phyloP scores from a whole-genome alignment of 192 early-diverging fungal genomes.

The Umbelopsis vinacea region DNA sequence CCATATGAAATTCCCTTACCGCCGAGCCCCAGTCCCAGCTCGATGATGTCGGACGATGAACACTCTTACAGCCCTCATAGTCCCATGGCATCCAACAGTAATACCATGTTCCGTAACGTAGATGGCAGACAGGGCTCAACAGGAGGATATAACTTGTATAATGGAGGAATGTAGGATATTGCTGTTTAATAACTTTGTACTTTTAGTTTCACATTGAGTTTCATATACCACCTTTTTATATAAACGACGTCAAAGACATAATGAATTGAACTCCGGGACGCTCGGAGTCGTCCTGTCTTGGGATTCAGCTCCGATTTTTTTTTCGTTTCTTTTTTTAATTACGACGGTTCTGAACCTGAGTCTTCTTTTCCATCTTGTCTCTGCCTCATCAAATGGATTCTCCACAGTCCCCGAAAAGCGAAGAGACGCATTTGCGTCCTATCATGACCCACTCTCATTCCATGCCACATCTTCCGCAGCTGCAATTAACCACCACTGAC shows the following conservation, averaged over 20 bases:
- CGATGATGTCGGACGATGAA: slow-evolving; percentile 31
- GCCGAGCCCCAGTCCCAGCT: slow-evolving; percentile 30
- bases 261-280: too few relatives aligned
- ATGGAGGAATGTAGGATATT: background rate
- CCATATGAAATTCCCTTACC: slow-evolving; percentile 24
- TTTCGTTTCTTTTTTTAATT: background rate
- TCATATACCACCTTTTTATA: too few relatives aligned
- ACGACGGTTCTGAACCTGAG: too few relatives aligned
- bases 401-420: background rate
- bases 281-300: too few relatives aligned
- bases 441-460: background rate
- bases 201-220: too few relatives aligned
- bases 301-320: background rate
- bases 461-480: slow-evolving; percentile 12
- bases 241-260: too few relatives aligned
- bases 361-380: background rate
- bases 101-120: background rate
- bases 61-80: slow-evolving; percentile 3
- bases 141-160: background rate
- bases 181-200: background rate
- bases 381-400: background rate
- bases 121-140: background rate
- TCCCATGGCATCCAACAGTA: background rate
- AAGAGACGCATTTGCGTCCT: background rate
- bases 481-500: slow-evolving; percentile 13